Base-by-base conservation (phyloP, 345 rosid species). In the Citrus australasica region DNA sequence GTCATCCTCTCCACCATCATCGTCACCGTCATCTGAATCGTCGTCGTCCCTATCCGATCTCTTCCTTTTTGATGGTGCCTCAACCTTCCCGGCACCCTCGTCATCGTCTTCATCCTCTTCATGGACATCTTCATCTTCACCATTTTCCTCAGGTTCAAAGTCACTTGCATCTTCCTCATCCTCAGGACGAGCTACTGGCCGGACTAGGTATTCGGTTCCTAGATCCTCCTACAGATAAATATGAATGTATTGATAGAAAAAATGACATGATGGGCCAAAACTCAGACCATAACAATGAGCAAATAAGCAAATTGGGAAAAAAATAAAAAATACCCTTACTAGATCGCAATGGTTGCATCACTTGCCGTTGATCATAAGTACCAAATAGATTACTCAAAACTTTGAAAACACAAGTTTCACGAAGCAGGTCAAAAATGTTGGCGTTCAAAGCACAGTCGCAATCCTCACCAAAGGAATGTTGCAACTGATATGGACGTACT, bases 151-250 rank as follows among this genome's bases (percentile, higher is more conserved):
- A 0, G 95, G 95, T 73, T 93, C 98, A 35, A 93, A 92, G 82
- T 93, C 98, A 76, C 97, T 92, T 16, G 94, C 96, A 30, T 94
- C 94, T 78, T 92, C 98, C 82, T 95, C 98, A 13, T 93, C 98
- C 79, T 95, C 98, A 16, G 98, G 88, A 6, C 79, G 81, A 64
- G 79, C 98, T 27, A 93, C 91, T 2, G 98, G 98, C 79, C 89
- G 87, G 53, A 95, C 95, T 9, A 95, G 86, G 79, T 88, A 95
- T 72, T 95, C 98, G 1, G 97, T 93, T 59, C 97, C 95, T 83
- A 93, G 63, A 81, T 92, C 97, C 83, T 86, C 91, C 97, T 91
- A 53, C 65, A 53, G 22, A 30, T 2, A 62, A 1, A 48, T 51
- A 40, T 4, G 7, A 1, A 58, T 55, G 13, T 59, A 24, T 4